Base-by-base conservation (phyloP, 164 flowering plant species). In the Amborella trichopoda region DNA sequence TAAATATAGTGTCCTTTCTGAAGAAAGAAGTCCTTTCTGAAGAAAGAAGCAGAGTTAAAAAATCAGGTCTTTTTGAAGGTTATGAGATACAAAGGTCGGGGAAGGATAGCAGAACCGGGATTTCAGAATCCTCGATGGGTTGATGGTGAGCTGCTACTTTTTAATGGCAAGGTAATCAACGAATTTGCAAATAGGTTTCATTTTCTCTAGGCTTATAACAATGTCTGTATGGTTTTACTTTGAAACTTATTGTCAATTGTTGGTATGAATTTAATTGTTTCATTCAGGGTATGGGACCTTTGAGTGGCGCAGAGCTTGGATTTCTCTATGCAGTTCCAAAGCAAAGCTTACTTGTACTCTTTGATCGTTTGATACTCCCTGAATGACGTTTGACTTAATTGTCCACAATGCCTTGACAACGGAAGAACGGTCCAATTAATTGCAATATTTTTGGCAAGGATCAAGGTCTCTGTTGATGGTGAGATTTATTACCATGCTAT, bases 221-320 rank as follows among this genome's bases (percentile, higher is more conserved):
- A n/a, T n/a, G n/a, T n/a, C n/a, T n/a, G n/a, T n/a, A n/a, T n/a
- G n/a, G n/a, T n/a, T n/a, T n/a, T n/a, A n/a, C n/a, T n/a, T n/a
- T n/a, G n/a, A n/a, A n/a, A n/a, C n/a, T n/a, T n/a, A n/a, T n/a
- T n/a, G n/a, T n/a, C n/a, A n/a, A n/a, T n/a, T n/a, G n/a, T n/a
- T n/a, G n/a, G n/a, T n/a, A n/a, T n/a, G n/a, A n/a, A n/a, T 3
- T 40, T 44, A 18, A 40, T 38, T 22, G 34, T 40, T 26, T 38
- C 37, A 44, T 23, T 1, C 59, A 91, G 93, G 95, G 96, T 38
- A 67, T 78, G 59, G 85, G 85, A 39, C 96, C 79, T 61, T 62
- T 77, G 44, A 78, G 68, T 63, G 99, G 99, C 20, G 99, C 96
- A 44, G 88, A 84, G 58, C 82, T 91, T 1, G 98, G 96, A 22